Evolutionary conservation across 495 filamentous ascomycete species (phyloP).

Genomic region (Staphylotrichum tortipilum): DNA sequence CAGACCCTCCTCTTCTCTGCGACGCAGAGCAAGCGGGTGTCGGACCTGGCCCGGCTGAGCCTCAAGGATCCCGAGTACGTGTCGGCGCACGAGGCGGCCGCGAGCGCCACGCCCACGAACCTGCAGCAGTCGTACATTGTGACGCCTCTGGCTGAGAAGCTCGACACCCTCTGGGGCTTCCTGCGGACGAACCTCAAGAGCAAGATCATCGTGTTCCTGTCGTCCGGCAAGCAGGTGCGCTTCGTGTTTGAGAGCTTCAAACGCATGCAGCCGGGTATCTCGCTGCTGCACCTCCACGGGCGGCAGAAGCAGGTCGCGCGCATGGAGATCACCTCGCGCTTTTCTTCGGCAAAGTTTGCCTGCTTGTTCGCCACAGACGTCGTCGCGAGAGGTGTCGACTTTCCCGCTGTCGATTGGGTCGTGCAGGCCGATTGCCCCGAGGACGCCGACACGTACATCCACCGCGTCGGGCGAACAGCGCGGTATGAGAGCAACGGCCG

Average conservation of each 20-base stretch:
- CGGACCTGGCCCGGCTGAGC: slow-evolving; percentile 81
- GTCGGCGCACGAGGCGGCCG: slow-evolving; percentile 77
- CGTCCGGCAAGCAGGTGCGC: slow-evolving; percentile 90
- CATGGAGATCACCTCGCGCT: slow-evolving; percentile 75
- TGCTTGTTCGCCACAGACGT: slow-evolving; percentile 96
- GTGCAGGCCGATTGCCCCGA: slow-evolving; percentile 92
- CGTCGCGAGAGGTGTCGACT: slow-evolving; percentile 85
- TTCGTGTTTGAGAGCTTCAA: slow-evolving; percentile 92
- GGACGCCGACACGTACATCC: slow-evolving; percentile 95
- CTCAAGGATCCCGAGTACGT: slow-evolving; percentile 90
- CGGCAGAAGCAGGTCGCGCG: slow-evolving; percentile 85
- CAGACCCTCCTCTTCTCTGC: slow-evolving; percentile 95
- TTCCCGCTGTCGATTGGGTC: slow-evolving; percentile 96
- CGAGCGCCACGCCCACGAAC: slow-evolving; percentile 69
- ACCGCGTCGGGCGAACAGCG: slow-evolving; percentile 89
- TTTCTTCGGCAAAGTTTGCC: slow-evolving; percentile 64
- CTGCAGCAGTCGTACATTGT: slow-evolving; percentile 88
- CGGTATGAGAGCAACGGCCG: slow-evolving; percentile 82
- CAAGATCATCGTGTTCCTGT: slow-evolving; percentile 91
- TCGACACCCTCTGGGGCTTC: slow-evolving; percentile 88
- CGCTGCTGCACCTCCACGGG: slow-evolving; percentile 90
- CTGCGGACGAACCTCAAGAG: slow-evolving; percentile 77
- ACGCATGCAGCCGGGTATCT: slow-evolving; percentile 88
- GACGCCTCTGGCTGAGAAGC: slow-evolving; percentile 73
- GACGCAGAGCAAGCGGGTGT: slow-evolving; percentile 90